Evolutionary conservation across 257 asterid species (phyloP).

Genomic region (Nyctanthes arbortristis): DNA sequence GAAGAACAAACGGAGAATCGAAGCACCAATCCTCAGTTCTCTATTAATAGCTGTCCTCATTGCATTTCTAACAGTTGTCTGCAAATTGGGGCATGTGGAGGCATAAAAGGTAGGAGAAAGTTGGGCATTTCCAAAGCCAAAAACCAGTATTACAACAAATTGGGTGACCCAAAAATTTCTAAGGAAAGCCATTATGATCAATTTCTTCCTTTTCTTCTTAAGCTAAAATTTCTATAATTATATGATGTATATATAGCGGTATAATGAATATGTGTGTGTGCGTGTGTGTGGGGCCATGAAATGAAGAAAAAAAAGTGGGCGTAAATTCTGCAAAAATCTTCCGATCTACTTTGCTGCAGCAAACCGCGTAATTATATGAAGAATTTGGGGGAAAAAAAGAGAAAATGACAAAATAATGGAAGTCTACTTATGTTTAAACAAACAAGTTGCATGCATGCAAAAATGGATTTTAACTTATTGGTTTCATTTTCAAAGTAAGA

Average conservation of each 20-base stretch:
- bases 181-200: conserved; percentile 26
- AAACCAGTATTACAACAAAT: conserved; percentile 15
- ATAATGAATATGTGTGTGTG: too few relatives aligned
- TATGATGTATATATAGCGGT: conserved; percentile 19
- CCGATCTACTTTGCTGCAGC: conserved; percentile 29
- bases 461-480: not conserved
- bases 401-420: not conserved
- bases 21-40: conserved; percentile 52
- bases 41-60: conserved; percentile 45
- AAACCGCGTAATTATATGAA: conserved; percentile 26
- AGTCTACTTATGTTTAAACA: conserved; percentile 20
- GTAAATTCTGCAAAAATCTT: not conserved
- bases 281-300: conserved; percentile 18
- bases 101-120: conserved; percentile 49
- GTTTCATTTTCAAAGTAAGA: not conserved
- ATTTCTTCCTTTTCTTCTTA: too few relatives aligned
- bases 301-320: not conserved
- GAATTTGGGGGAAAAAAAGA: not conserved
- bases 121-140: conserved; percentile 40
- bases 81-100: conserved; percentile 44
- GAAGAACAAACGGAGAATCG: conserved; percentile 60
- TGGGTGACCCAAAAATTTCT: conserved; percentile 17
- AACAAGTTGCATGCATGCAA: conserved; percentile 20
- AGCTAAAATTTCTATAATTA: not conserved
- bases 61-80: conserved; percentile 36